phyloP scores from a whole-genome alignment of 805 yeast genomes.

The Wickerhamomyces alni region DNA sequence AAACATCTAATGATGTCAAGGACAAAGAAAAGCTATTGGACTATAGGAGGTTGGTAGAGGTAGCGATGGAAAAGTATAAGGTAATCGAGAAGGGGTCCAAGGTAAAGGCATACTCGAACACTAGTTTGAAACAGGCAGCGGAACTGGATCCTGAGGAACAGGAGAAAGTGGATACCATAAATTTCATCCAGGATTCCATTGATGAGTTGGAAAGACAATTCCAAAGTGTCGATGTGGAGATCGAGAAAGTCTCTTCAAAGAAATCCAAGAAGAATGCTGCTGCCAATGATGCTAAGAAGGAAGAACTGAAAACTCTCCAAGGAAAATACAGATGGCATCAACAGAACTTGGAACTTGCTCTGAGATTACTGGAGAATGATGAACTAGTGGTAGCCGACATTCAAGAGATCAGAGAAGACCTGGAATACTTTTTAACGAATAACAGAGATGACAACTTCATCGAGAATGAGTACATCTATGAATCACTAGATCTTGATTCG shows the following conservation, averaged over 20 bases:
- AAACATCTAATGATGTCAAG: conserved; percentile 82
- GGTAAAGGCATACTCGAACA: conserved; percentile 89
- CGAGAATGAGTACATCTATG: conserved; percentile 90
- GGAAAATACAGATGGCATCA: conserved; percentile 79
- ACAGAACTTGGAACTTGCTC: conserved; percentile 66
- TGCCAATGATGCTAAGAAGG: conserved; percentile 48
- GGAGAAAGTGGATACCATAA: conserved; percentile 66
- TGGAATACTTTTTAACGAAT: conserved; percentile 85
- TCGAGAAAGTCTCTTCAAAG: conserved; percentile 47
- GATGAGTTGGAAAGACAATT: conserved; percentile 78
- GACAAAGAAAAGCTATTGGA: conserved; percentile 79
- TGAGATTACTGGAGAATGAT: conserved; percentile 75
- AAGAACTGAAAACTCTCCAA: conserved; percentile 53
- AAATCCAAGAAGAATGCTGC: conserved; percentile 52
- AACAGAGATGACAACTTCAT: conserved; percentile 89
- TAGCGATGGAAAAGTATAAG: conserved; percentile 93
- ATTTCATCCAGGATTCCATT: conserved; percentile 63
- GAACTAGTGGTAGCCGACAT: conserved; percentile 71
- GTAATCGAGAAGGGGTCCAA: conserved; percentile 89
- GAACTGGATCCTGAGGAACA: conserved; percentile 69
- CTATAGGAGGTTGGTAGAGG: conserved; percentile 61
- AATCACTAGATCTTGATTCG: conserved; percentile 67
- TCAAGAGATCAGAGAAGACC: conserved; percentile 77
- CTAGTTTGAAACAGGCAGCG: conserved; percentile 69
- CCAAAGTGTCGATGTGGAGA: conserved; percentile 70